Evolutionary conservation across 106 monocot species (phyloP).

Genomic region (Apostasia shenzhenica): DNA sequence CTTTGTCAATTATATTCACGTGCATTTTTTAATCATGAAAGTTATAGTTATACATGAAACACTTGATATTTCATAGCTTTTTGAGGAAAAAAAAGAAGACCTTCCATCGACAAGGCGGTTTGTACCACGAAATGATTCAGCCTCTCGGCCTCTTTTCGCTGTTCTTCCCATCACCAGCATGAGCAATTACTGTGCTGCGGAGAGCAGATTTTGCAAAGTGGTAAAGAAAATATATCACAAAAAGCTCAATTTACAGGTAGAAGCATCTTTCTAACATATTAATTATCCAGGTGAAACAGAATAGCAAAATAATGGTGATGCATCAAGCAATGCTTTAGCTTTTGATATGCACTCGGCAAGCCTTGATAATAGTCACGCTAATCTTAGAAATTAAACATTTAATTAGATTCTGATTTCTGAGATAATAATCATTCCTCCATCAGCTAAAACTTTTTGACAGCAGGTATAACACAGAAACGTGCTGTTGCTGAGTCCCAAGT

Average conservation of each 20-base stretch:
- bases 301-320: conserved; percentile 77
- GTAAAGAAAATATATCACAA: background rate
- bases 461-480: no score
- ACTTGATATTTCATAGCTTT: background rate
- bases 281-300: conserved; percentile 1
- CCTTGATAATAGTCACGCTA: conserved; percentile 7
- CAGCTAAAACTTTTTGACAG: no score
- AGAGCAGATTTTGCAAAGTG: background rate
- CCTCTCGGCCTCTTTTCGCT: conserved; percentile 75
- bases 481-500: no score
- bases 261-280: conserved; percentile 2
- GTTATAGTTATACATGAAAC: background rate
- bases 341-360: conserved; percentile 91
- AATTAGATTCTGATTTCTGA: no score
- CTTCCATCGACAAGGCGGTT: conserved; percentile 94
- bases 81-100: conserved; percentile 15
- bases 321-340: conserved; percentile 78
- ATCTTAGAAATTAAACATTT: no score
- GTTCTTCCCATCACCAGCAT: conserved; percentile 99
- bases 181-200: conserved; percentile 78
- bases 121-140: conserved; percentile 89
- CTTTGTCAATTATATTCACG: background rate
- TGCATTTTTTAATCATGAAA: background rate
- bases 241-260: background rate
- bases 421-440: no score